Percentiles rank a stretch among this genome's conserved stretches.
phyloP scores from a whole-genome alignment of 1,139 yeast genomes.

The Taphrina wiesneri region DNA sequence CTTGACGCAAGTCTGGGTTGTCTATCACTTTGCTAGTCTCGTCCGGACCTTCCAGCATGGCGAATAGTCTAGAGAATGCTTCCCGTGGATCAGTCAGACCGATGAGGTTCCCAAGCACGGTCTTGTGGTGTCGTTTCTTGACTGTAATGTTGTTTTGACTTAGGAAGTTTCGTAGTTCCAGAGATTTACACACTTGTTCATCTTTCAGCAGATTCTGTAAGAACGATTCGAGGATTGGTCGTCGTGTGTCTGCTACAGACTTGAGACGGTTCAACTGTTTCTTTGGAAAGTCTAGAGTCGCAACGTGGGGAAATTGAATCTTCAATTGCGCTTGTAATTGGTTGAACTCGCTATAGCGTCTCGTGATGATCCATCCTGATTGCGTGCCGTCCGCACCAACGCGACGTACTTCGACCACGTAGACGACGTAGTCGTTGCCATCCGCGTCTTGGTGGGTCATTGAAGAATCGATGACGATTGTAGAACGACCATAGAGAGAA shows the following conservation, averaged over 20 bases:
- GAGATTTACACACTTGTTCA: slow-evolving; percentile 71
- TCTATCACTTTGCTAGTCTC: slow-evolving; percentile 42
- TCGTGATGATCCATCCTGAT: slow-evolving; percentile 87
- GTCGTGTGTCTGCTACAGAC: slow-evolving; percentile 64
- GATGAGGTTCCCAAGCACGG: slow-evolving; percentile 58
- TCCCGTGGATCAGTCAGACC: slow-evolving; percentile 49
- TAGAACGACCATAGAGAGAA: slow-evolving; percentile 63
- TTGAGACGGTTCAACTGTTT: slow-evolving; percentile 50
- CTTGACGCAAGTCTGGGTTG: slow-evolving; percentile 7
- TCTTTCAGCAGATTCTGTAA: slow-evolving; percentile 58
- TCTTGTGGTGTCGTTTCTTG: slow-evolving; percentile 64
- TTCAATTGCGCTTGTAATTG: slow-evolving; percentile 67
- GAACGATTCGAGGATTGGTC: slow-evolving; percentile 62
- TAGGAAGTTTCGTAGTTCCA: slow-evolving; percentile 70
- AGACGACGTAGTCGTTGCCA: slow-evolving; percentile 15
- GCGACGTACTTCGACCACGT: slow-evolving; percentile 21
- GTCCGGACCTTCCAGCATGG: slow-evolving; percentile 47
- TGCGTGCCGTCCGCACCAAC: slow-evolving; percentile 45
- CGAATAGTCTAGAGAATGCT: slow-evolving; percentile 60
- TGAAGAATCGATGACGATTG: not conserved
- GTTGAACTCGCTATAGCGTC: slow-evolving; percentile 82
- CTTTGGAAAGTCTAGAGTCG: slow-evolving; percentile 60
- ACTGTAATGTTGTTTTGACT: slow-evolving; percentile 47
- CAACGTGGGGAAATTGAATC: slow-evolving; percentile 55
- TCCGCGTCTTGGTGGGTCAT: slow-evolving; percentile 1